Percentiles rank a stretch among this genome's conserved stretches.
phyloP scores from a whole-genome alignment of 2,329 filamentous ascomycete genomes.

The Colletotrichum tamarilloi region DNA sequence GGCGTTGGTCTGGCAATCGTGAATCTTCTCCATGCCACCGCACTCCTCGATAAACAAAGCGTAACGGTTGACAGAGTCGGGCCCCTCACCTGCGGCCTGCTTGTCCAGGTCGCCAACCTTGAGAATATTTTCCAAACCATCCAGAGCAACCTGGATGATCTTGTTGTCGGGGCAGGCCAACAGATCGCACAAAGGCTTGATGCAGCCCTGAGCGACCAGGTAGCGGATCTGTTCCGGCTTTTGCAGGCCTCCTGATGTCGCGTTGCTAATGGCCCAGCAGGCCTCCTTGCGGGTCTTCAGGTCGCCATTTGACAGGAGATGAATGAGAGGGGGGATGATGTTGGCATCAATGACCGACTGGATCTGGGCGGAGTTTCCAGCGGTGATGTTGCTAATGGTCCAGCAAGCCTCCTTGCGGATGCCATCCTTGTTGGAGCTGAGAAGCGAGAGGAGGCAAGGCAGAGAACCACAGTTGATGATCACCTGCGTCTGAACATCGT shows the following conservation, averaged over 20 bases:
- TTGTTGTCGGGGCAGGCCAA: slow-evolving; percentile 98
- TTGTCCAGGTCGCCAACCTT: slow-evolving; percentile 99
- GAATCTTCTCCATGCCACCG: slow-evolving; percentile 99
- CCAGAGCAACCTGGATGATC: slow-evolving; percentile 98
- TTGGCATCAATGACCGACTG: slow-evolving; percentile 96
- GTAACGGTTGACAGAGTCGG: slow-evolving; percentile 91
- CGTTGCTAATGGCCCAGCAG: slow-evolving; percentile 99
- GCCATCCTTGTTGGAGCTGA: slow-evolving; percentile 97
- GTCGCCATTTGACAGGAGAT: slow-evolving; percentile 95
- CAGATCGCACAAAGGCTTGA: slow-evolving; percentile 96
- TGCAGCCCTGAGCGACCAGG: slow-evolving; percentile 91
- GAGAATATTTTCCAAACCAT: slow-evolving; percentile 98
- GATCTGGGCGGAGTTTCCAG: slow-evolving; percentile 97
- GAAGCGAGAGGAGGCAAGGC: slow-evolving; percentile 88
- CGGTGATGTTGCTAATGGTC: slow-evolving; percentile 99
- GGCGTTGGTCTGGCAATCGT: slow-evolving; percentile 99
- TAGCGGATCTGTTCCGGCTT: slow-evolving; percentile 99
- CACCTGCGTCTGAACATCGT: slow-evolving; percentile 98
- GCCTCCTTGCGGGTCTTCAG: slow-evolving; percentile 99
- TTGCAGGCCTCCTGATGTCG: slow-evolving; percentile 95
- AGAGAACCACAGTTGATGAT: slow-evolving; percentile 99
- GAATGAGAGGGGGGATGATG: slow-evolving; percentile 95
- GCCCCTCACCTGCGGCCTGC: slow-evolving; percentile 80
- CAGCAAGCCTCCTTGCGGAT: slow-evolving; percentile 99
- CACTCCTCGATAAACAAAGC: slow-evolving; percentile 99